Evolutionary conservation across 495 filamentous ascomycete species (phyloP), one percentile per base, ranked within the genome.

Genomic region (Penicillium canariense): DNA sequence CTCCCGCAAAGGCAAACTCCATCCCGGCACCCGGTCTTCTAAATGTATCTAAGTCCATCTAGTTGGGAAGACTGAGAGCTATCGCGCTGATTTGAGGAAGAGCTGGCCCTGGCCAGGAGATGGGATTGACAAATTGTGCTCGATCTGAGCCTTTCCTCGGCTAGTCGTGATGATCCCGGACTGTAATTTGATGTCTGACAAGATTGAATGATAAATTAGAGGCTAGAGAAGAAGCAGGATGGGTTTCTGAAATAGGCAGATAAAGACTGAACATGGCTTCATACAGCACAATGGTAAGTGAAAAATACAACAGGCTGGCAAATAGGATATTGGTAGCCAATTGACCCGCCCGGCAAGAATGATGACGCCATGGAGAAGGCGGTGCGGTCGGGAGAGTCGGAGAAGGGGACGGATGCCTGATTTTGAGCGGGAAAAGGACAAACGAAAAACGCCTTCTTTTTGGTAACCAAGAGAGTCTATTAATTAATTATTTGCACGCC

Each of bases 21-120:
- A 22, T 28, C 14, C 47, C 54, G 1, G 48, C 40, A 5, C 54
- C 54, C 10, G 48, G 47, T 35, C 48, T 50, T 23, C 30, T 40
- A 1, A 42, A 38, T 1, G 5, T 6, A 25, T 56, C 48, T 1
- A 40, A 40, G 1, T 40, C 39, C 32, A 51, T 50, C 39, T 31
- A 50, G 23, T 56, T 40, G 0, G 48, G 44, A 0, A 48, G 39
- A n/a, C 51, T 56, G 17, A 56, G 31, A 3, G 38, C 48, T 11
- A 56, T 48, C 15, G 54, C 54, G n/a, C 27, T 40, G 14, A 11
- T 20, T 27, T 34, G 8, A 56, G 12, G 3, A 56, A n/a, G 0
- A 51, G 22, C 17, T 56, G 35, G 15, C 20, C 28, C 5, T 23
- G 1, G 10, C 36, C 46, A 6, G 53, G 53, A 4, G 53, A 50